Evolutionary conservation across 2,329 filamentous ascomycete species (phyloP).

Genomic region (Cladosporium sp.): DNA sequence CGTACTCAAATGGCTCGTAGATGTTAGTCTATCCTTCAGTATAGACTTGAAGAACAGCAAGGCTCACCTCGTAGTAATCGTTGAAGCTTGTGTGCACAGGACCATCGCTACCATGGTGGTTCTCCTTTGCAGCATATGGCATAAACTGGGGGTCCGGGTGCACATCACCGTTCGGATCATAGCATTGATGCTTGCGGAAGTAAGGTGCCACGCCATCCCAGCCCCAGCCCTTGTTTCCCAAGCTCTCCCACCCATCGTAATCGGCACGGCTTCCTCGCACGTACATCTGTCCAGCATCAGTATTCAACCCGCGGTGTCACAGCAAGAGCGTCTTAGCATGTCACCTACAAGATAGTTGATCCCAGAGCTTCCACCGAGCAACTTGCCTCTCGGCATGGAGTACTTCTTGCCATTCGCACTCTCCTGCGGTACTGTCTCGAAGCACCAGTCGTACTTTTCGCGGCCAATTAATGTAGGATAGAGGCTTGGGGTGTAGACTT

Average conservation of each 20-base stretch:
- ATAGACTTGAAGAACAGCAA: not conserved
- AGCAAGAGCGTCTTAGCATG: not conserved
- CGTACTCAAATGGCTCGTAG: conserved; percentile 37
- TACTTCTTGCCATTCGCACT: conserved; percentile 31
- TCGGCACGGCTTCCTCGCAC: conserved; percentile 36
- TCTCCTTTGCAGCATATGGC: conserved; percentile 26
- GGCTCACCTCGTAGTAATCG: conserved; percentile 34
- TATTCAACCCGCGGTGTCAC: not conserved
- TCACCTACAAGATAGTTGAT: conserved; percentile 40
- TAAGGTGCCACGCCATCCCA: conserved; percentile 34
- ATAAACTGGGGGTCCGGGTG: conserved; percentile 32
- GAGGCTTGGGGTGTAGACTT: conserved; percentile 35
- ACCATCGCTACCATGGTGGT: conserved; percentile 32
- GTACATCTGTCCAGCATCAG: conserved; percentile 28
- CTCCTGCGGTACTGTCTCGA: conserved; percentile 29
- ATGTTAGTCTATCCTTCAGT: not conserved
- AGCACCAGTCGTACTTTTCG: conserved; percentile 39
- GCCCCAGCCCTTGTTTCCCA: conserved; percentile 33
- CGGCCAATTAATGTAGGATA: conserved; percentile 36
- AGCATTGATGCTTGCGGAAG: conserved; percentile 38
- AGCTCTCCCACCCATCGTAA: conserved; percentile 39
- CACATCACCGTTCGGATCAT: conserved; percentile 27
- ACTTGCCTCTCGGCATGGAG: conserved; percentile 39
- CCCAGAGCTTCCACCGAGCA: conserved; percentile 41
- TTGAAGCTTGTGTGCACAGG: conserved; percentile 36